These are phyloP conservation scores for Sanghuangporus baumii DNA, from an alignment of 1,284 basidiomycete genomes.

Conservation along the genomic window DNA sequence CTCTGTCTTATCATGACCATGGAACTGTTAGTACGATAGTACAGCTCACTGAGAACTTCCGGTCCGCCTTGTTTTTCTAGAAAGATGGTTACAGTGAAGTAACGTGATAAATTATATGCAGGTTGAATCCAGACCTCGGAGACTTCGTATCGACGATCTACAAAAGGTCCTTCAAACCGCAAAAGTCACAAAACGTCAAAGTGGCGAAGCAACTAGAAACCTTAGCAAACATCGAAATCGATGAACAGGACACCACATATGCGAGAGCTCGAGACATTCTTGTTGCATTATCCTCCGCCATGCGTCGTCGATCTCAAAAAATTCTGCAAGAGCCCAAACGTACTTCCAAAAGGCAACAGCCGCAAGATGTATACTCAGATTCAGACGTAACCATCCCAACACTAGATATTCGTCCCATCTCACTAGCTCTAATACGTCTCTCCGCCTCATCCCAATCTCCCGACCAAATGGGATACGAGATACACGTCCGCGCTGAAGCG, in stretches of 20 bases:
- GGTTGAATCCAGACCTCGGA: conserved; percentile 43
- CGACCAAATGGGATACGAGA: conserved; percentile 36
- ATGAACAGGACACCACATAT: conserved; percentile 15
- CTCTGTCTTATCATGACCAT: neutral
- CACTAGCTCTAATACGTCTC: conserved; percentile 36
- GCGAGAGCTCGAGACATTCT: conserved; percentile 13
- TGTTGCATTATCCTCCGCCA: conserved; percentile 16
- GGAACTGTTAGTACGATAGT: conserved; percentile 32
- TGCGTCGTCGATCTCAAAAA: conserved; percentile 11
- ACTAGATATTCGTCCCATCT: conserved; percentile 27
- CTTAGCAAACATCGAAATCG: conserved; percentile 20
- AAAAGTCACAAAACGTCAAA: conserved; percentile 38
- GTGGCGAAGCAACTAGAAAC: conserved; percentile 32
- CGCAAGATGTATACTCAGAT: neutral
- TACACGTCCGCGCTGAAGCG: conserved; percentile 41
- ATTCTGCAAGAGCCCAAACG: neutral
- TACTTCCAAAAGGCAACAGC: neutral
- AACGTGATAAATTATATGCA: conserved; percentile 17
- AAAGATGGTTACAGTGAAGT: neutral
- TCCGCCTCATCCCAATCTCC: conserved; percentile 26
- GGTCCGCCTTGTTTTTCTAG: conserved; percentile 23
- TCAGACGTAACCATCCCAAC: neutral
- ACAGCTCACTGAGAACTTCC: conserved; percentile 44
- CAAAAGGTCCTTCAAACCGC: conserved; percentile 38
- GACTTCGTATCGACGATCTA: conserved; percentile 47